Conservation (phyloP, 352 stramenopile genomes). For the Globisporangium viniferum region DNA sequence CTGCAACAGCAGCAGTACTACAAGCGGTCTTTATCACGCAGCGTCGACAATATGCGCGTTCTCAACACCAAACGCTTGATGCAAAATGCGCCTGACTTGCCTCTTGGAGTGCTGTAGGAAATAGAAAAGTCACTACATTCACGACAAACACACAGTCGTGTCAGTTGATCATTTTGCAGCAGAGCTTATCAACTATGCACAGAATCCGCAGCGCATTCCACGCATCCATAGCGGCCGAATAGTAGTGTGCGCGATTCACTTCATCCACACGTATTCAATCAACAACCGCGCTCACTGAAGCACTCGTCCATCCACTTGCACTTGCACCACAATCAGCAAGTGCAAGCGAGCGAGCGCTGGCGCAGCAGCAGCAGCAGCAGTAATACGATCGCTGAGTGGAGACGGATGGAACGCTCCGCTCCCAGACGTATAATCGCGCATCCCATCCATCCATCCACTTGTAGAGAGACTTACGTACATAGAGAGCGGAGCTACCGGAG, state of each 20-base stretch:
- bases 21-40: neutral
- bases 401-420: neutral
- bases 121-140: neutral
- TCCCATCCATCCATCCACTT: neutral
- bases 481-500: neutral
- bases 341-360: neutral
- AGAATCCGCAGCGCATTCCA: neutral
- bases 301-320: neutral
- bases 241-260: neutral
- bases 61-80: neutral
- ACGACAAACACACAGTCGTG: neutral
- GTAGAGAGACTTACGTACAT: neutral
- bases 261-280: neutral
- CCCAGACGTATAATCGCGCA: neutral
- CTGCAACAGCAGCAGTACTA: neutral
- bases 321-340: neutral
- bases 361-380: neutral
- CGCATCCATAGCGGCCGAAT: neutral
- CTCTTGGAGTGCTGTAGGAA: neutral
- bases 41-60: neutral
- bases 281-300: too few relatives aligned
- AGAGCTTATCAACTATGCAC: neutral
- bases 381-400: neutral
- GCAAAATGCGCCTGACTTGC: neutral
- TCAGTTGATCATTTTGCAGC: neutral